Conservation (phyloP, 177 flowering plant genomes). For the Telopea speciosissima region DNA sequence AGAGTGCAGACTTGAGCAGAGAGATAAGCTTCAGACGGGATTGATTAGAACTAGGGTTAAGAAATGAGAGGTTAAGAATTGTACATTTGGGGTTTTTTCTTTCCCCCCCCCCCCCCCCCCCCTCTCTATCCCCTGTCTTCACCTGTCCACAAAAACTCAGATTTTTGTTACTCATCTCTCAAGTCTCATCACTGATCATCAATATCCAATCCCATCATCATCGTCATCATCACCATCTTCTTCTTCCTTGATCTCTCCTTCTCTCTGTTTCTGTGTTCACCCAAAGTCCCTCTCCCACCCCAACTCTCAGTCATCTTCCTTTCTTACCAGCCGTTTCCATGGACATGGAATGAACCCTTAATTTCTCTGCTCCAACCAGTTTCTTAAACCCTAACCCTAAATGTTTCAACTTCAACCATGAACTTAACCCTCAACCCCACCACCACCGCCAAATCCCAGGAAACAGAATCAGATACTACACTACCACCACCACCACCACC, state of each 20-base stretch:
- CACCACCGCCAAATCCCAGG: slow-evolving; percentile 14
- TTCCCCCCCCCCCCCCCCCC: too few relatives aligned
- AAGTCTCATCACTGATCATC: background rate
- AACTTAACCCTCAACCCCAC: slow-evolving; percentile 13
- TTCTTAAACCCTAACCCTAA: slow-evolving; percentile 8
- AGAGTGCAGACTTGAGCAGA: too few relatives aligned
- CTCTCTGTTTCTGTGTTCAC: background rate
- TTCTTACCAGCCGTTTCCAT: slow-evolving; percentile 13
- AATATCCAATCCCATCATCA: background rate
- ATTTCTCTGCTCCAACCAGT: background rate
- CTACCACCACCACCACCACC: slow-evolving; percentile 2
- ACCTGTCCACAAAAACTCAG: slow-evolving; percentile 1
- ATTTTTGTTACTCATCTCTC: background rate
- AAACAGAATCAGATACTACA: slow-evolving; percentile 12
- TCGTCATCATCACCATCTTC: background rate
- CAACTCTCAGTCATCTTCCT: background rate
- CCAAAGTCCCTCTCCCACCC: background rate
- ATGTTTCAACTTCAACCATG: slow-evolving; percentile 10
- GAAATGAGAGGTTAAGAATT: slow-evolving; percentile 21
- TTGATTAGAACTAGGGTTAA: slow-evolving; percentile 10
- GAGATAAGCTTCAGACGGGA: slow-evolving; percentile 30
- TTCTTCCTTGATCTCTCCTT: background rate
- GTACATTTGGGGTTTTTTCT: slow-evolving; percentile 8
- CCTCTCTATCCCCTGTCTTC: slow-evolving; percentile 4
- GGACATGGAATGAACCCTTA: background rate